Evolutionary conservation across 495 filamentous ascomycete genomes (phyloP).

Genomic region (Cairneyella variabilis): DNA sequence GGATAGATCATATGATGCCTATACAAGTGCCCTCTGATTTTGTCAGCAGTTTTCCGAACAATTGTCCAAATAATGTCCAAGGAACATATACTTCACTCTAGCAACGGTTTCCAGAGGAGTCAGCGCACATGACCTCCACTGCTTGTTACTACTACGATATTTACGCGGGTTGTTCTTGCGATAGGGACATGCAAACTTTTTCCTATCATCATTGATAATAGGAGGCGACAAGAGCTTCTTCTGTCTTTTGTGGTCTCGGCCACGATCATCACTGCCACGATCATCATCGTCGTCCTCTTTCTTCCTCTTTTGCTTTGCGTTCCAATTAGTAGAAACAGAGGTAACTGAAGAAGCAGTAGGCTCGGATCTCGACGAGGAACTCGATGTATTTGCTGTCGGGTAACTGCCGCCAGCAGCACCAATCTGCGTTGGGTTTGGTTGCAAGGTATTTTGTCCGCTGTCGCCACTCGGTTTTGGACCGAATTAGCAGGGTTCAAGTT

Average conservation of each 20-base stretch:
- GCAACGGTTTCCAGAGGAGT: conserved; percentile 13
- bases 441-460: too few relatives aligned
- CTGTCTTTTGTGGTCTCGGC: neutral
- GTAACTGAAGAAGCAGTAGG: too few relatives aligned
- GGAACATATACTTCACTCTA: conserved; percentile 11
- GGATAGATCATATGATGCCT: conserved; percentile 13
- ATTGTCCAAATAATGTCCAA: neutral
- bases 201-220: neutral
- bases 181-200: conserved; percentile 14
- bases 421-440: too few relatives aligned
- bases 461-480: too few relatives aligned
- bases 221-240: neutral
- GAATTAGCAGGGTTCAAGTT: too few relatives aligned
- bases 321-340: too few relatives aligned
- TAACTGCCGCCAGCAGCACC: too few relatives aligned
- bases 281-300: conserved; percentile 36
- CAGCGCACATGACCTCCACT: conserved; percentile 9
- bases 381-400: too few relatives aligned
- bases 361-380: too few relatives aligned
- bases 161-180: conserved; percentile 11
- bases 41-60: neutral
- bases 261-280: conserved; percentile 37
- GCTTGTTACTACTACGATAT: neutral
- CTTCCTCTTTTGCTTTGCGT: neutral
- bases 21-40: conserved; percentile 15